Evolutionary conservation across 768 basidiomycete species (phyloP).

Genomic region (Bullera alba): DNA sequence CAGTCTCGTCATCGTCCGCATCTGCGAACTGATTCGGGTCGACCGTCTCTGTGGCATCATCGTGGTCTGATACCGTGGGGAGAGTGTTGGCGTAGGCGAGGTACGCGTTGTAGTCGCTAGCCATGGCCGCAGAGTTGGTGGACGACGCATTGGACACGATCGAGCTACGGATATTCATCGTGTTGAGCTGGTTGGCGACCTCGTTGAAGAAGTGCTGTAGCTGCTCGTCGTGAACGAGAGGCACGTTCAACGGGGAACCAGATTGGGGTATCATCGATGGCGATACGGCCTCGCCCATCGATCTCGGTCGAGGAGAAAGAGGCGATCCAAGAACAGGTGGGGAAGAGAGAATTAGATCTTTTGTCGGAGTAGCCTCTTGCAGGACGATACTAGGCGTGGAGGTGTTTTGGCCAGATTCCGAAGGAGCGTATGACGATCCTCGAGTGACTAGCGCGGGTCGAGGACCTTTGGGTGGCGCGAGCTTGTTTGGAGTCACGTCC

Average conservation of each 20-base stretch:
- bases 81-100: constrained; percentile 22
- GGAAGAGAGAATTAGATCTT: constrained; percentile 17
- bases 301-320: constrained; percentile 13
- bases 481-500: constrained; percentile 7
- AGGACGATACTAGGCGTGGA: constrained; percentile 37
- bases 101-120: constrained; percentile 32
- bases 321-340: neutral
- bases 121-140: constrained; percentile 23
- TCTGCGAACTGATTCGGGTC: constrained; percentile 46
- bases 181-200: constrained; percentile 70
- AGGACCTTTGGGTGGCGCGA: constrained; percentile 37
- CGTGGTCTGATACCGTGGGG: constrained; percentile 11
- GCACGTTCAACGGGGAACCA: constrained; percentile 53
- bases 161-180: constrained; percentile 58
- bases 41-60: constrained; percentile 11
- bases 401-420: constrained; percentile 8
- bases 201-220: constrained; percentile 81
- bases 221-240: constrained; percentile 64
- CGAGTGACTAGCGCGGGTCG: constrained; percentile 38
- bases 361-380: constrained; percentile 38
- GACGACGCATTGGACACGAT: constrained; percentile 37
- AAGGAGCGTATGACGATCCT: constrained; percentile 2
- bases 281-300: neutral
- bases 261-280: constrained; percentile 8
- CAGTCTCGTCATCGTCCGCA: constrained; percentile 47